A percentile compares a stretch with the other conserved stretches of the same genome.
phyloP scores from a whole-genome alignment of 2,329 filamentous ascomycete species.

The Alternaria alternata region DNA sequence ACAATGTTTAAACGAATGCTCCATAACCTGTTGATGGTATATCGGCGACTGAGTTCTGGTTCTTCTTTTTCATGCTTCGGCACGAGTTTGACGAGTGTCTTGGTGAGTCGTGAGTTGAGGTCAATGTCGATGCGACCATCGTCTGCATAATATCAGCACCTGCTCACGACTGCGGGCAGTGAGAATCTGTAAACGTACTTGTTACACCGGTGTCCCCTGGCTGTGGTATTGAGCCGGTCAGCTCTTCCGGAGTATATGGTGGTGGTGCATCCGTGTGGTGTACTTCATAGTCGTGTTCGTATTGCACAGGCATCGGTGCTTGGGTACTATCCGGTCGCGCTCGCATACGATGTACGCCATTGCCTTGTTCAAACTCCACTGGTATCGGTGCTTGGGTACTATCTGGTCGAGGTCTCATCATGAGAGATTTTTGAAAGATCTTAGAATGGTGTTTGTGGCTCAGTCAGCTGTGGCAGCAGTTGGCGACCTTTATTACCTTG shows the following conservation, averaged over 20 bases:
- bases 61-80: slow-evolving; percentile 17
- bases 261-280: slow-evolving; percentile 3
- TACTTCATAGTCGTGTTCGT: slow-evolving; percentile 6
- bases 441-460: not conserved
- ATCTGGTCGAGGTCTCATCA: not conserved
- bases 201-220: slow-evolving; percentile 25
- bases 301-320: not conserved
- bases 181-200: not conserved
- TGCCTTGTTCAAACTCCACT: not conserved
- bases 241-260: slow-evolving; percentile 5
- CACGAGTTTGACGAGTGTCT: slow-evolving; percentile 29
- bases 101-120: slow-evolving; percentile 31
- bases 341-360: not conserved
- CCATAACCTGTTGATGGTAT: slow-evolving; percentile 4
- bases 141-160: slow-evolving; percentile 15
- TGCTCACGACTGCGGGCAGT: not conserved
- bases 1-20: slow-evolving; percentile 58
- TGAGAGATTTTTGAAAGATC: not conserved
- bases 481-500: not conserved
- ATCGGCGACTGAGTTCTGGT: slow-evolving; percentile 6
- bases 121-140: slow-evolving; percentile 40
- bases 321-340: slow-evolving; percentile 2
- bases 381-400: slow-evolving; percentile 6
- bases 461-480: not conserved
- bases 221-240: slow-evolving; percentile 11